Evolutionary conservation across 345 rosid genomes (phyloP).

Genomic region (Cardiospermum halicacabum): DNA sequence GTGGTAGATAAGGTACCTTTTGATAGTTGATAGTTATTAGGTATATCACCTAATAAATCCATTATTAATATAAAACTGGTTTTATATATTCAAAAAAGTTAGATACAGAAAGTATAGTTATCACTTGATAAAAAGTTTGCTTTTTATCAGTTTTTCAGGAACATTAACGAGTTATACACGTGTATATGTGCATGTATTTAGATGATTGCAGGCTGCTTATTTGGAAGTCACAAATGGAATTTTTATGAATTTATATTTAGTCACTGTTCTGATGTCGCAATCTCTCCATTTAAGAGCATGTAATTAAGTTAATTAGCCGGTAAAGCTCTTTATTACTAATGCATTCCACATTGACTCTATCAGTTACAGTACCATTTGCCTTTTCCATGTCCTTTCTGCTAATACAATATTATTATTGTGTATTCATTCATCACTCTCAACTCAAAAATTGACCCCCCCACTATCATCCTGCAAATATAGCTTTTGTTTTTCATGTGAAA

Average conservation of each 20-base stretch:
- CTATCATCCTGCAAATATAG: too few species aligned
- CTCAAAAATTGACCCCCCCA: background rate
- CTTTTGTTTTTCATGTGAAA: too few species aligned
- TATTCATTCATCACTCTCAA: background rate
- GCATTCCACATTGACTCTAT: background rate
- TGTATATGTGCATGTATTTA: background rate
- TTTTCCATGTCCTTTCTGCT: too few species aligned
- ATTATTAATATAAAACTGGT: too few species aligned
- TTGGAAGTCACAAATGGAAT: background rate
- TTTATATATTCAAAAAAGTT: too few species aligned
- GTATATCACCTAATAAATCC: too few species aligned
- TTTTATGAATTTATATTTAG: background rate
- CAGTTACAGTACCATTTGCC: too few species aligned
- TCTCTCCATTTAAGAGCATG: background rate
- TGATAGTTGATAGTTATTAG: too few species aligned
- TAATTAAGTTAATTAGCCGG: background rate
- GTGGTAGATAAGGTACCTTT: too few species aligned
- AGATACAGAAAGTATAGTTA: too few species aligned
- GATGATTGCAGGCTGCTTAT: background rate
- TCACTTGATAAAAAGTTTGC: too few species aligned
- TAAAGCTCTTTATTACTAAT: background rate
- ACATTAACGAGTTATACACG: background rate
- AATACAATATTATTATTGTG: too few species aligned
- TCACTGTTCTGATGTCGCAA: background rate
- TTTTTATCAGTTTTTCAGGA: background rate